These are phyloP conservation scores for Eucalyptus microcorys DNA, from an alignment of 345 rosid genomes.

Conservation along the genomic window DNA sequence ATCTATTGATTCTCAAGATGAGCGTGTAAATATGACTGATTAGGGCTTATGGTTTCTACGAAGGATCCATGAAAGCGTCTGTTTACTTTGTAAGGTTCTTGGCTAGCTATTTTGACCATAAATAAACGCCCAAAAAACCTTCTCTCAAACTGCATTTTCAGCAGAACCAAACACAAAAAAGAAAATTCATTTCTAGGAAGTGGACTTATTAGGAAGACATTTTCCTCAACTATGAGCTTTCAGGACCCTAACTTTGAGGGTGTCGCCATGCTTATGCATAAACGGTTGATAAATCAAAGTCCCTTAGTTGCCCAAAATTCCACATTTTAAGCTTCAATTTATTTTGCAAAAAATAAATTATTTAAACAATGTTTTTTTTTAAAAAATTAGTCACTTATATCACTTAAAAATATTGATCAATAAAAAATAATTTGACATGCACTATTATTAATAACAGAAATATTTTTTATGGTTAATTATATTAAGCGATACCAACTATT, in stretches of 20 bases:
- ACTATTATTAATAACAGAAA: rapidly evolving
- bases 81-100: not conserved
- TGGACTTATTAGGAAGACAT: not conserved
- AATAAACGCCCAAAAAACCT: rapidly evolving
- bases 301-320: not conserved
- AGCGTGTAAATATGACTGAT: not conserved
- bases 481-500: rapidly evolving
- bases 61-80: not conserved
- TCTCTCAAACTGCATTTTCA: not conserved
- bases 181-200: not conserved
- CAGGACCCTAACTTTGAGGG: not conserved
- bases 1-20: not conserved
- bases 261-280: not conserved
- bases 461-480: rapidly evolving
- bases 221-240: not conserved
- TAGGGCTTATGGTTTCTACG: not conserved
- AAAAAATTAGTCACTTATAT: rapidly evolving
- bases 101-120: not conserved
- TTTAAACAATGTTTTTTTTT: rapidly evolving
- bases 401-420: rapidly evolving
- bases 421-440: not conserved
- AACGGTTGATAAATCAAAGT: not conserved
- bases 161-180: not conserved
- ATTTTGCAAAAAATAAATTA: rapidly evolving
- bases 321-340: too few species aligned